phyloP scores from a whole-genome alignment of 202 grass and related monocot genomes.

The Schoenoplectus tabernaemontani region DNA sequence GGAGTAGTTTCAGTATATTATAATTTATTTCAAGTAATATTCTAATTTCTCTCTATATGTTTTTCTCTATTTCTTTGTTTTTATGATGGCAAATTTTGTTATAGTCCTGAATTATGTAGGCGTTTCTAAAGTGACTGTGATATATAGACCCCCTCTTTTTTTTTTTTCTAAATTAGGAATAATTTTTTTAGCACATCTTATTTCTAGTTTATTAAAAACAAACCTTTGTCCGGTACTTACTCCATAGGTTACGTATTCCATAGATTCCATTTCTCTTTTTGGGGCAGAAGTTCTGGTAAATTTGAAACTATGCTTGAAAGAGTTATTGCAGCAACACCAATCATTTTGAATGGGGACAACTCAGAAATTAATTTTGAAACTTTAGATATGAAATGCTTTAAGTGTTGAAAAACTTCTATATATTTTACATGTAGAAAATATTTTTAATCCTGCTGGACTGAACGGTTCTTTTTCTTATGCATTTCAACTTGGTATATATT shows the following conservation, averaged over 20 bases:
- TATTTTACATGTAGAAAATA: not conserved
- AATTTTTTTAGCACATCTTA: not conserved
- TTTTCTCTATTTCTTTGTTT: not conserved
- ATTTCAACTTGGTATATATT: not conserved
- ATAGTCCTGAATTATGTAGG: not conserved
- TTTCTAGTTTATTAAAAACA: not conserved
- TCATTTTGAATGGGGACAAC: too few species aligned
- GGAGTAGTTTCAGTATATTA: not conserved
- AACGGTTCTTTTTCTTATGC: not conserved
- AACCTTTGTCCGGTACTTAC: not conserved
- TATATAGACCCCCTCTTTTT: not conserved
- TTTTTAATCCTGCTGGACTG: not conserved
- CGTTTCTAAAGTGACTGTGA: not conserved
- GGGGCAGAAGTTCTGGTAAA: not conserved
- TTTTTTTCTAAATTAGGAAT: not conserved
- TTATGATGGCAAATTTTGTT: not conserved
- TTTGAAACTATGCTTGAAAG: not conserved
- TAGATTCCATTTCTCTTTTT: not conserved
- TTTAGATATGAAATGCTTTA: not conserved
- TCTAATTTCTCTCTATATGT: not conserved
- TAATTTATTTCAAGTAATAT: conserved; percentile 1
- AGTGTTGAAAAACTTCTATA: not conserved
- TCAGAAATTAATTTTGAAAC: not conserved
- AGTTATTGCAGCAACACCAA: not conserved
- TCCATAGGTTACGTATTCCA: not conserved